These are phyloP conservation scores for Phytopythium cucurbitacearum DNA, from an alignment of 352 stramenopile genomes.

Conservation along the genomic window DNA sequence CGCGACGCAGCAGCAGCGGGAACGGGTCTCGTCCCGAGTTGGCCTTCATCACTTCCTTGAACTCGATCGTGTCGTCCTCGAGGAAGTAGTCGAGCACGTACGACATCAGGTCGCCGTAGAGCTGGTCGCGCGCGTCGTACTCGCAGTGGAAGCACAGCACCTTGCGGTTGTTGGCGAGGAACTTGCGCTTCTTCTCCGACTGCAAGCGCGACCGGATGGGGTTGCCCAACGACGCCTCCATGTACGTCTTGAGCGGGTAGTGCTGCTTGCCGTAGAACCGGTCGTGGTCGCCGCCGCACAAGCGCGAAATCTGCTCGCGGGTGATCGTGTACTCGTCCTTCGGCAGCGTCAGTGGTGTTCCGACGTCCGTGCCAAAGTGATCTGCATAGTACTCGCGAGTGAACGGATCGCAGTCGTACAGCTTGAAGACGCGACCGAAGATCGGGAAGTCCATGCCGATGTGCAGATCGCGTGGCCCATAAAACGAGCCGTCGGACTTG, in stretches of 20 bases:
- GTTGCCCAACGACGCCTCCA: slow-evolving; percentile 80
- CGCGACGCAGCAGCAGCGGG: slow-evolving; percentile 63
- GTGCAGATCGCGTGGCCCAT: slow-evolving; percentile 45
- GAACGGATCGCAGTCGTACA: slow-evolving; percentile 75
- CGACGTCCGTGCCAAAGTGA: slow-evolving; percentile 34
- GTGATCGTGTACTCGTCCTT: slow-evolving; percentile 82
- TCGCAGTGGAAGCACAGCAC: slow-evolving; percentile 83
- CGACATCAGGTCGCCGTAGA: slow-evolving; percentile 77
- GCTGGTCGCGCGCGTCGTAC: slow-evolving; percentile 75
- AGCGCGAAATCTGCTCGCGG: slow-evolving; percentile 68
- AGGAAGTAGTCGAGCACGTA: slow-evolving; percentile 87
- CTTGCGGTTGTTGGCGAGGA: slow-evolving; percentile 85
- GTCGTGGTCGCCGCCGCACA: slow-evolving; percentile 65
- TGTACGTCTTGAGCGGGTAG: slow-evolving; percentile 82
- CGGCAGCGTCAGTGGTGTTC: slow-evolving; percentile 50
- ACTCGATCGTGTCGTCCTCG: slow-evolving; percentile 87
- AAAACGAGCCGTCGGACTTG: slow-evolving; percentile 50
- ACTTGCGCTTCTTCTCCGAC: slow-evolving; percentile 81
- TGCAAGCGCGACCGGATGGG: slow-evolving; percentile 55
- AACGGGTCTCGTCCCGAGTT: slow-evolving; percentile 85
- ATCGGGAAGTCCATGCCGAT: slow-evolving; percentile 71
- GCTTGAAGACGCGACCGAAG: slow-evolving; percentile 71
- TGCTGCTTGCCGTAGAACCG: slow-evolving; percentile 73
- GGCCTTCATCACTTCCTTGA: slow-evolving; percentile 73
- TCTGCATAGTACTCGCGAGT: slow-evolving; percentile 60